These are phyloP conservation scores for Lentinula detonsa DNA, from an alignment of 768 basidiomycete genomes.

Conservation along the genomic window DNA sequence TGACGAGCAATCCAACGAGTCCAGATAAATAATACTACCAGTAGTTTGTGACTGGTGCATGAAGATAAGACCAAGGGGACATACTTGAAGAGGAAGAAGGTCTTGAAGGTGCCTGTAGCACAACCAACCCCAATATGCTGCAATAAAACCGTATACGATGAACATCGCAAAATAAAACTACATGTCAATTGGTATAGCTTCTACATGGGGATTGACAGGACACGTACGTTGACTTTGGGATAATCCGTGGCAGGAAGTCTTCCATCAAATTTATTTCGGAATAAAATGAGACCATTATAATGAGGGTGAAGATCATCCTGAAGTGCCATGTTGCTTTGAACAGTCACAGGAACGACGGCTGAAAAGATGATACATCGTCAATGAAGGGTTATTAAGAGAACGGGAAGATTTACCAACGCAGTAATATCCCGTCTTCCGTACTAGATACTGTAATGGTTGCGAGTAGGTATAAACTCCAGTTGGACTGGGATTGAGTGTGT, in stretches of 20 bases:
- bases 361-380: background rate
- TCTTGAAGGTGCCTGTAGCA: conserved; percentile 80
- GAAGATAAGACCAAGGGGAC: conserved; percentile 10
- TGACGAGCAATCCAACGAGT: conserved; percentile 76
- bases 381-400: conserved; percentile 2
- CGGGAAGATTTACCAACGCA: conserved; percentile 75
- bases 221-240: conserved; percentile 88
- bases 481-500: conserved; percentile 40
- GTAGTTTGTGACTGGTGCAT: background rate
- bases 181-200: background rate
- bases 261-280: conserved; percentile 85
- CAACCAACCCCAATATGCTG: conserved; percentile 71
- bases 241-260: conserved; percentile 90
- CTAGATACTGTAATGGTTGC: conserved; percentile 75
- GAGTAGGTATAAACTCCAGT: conserved; percentile 48
- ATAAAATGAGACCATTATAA: conserved; percentile 76
- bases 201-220: background rate
- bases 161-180: conserved; percentile 90
- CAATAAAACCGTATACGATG: conserved; percentile 68
- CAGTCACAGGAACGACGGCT: conserved; percentile 88
- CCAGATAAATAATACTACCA: conserved; percentile 85
- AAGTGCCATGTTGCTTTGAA: conserved; percentile 35
- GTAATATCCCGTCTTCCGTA: conserved; percentile 89
- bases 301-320: conserved; percentile 56
- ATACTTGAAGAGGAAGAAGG: conserved; percentile 82